Percentiles rank a stretch among this genome's conserved stretches.
phyloP scores from a whole-genome alignment of 208 protist genomes.

The Herpetomonas muscarum region DNA sequence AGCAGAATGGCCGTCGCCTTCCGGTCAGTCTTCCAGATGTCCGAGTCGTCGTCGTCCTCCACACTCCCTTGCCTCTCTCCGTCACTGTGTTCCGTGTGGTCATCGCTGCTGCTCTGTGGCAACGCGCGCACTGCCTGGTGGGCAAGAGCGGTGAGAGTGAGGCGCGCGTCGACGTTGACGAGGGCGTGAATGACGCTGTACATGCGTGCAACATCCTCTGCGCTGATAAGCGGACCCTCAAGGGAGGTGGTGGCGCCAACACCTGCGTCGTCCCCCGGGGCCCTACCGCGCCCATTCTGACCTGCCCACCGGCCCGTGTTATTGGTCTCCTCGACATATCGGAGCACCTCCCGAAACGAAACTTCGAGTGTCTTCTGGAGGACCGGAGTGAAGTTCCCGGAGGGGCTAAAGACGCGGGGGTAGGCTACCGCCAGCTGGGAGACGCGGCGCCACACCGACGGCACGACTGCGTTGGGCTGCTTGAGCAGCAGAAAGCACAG shows the following conservation, averaged over 20 bases:
- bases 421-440: neutral
- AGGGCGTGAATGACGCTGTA: neutral
- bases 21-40: no score
- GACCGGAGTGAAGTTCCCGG: neutral
- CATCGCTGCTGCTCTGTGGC: no score
- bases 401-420: neutral
- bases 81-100: no score
- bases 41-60: no score
- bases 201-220: neutral
- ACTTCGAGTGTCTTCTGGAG: neutral
- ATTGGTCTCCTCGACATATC: slow-evolving; percentile 16
- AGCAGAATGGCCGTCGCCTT: no score
- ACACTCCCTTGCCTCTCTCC: no score
- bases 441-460: slow-evolving; percentile 13
- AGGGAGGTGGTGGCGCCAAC: neutral
- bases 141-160: neutral
- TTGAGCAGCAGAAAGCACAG: neutral
- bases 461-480: slow-evolving; percentile 5
- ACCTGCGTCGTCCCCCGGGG: neutral
- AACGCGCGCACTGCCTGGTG: neutral
- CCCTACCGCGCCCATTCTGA: neutral
- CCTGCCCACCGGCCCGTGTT: slow-evolving; percentile 19
- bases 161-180: neutral
- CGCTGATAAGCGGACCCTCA: neutral
- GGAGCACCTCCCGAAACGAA: slow-evolving; percentile 5